Conservation (phyloP, 2,329 filamentous ascomycete genomes). For the Paraphoma sp. region DNA sequence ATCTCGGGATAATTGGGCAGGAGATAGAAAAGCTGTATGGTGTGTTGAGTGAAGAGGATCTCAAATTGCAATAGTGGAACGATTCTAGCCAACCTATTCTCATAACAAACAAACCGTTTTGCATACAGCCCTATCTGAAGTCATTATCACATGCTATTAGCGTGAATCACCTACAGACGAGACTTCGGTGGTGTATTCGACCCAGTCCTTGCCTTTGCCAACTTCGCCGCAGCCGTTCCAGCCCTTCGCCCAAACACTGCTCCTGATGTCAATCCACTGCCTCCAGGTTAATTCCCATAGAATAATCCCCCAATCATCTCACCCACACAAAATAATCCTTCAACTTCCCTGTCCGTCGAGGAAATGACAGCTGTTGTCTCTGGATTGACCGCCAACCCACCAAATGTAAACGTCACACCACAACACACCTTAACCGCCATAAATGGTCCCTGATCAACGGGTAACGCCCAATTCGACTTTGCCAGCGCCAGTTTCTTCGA, state of each 20-base stretch:
- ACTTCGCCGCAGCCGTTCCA: constrained; percentile 36
- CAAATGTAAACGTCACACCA: constrained; percentile 74
- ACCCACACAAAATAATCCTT: constrained; percentile 65
- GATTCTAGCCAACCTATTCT: not conserved
- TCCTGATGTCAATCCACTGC: constrained; percentile 66
- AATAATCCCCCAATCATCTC: constrained; percentile 66
- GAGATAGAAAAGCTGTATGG: constrained; percentile 68
- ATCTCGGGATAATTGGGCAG: constrained; percentile 60
- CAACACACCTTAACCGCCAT: constrained; percentile 69
- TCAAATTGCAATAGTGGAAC: constrained; percentile 55
- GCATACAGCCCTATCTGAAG: too few relatives aligned
- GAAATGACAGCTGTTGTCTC: constrained; percentile 61
- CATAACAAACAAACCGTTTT: too few relatives aligned
- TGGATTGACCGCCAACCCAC: constrained; percentile 64
- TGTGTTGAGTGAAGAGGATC: constrained; percentile 65
- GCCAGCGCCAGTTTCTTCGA: constrained; percentile 12
- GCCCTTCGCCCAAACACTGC: constrained; percentile 60
- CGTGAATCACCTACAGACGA: too few relatives aligned
- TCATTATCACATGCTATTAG: too few relatives aligned
- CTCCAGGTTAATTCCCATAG: constrained; percentile 64
- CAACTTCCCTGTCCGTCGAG: constrained; percentile 54
- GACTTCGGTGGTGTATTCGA: too few relatives aligned
- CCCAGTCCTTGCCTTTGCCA: not conserved
- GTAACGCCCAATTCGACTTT: constrained; percentile 70
- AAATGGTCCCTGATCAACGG: constrained; percentile 64